phyloP scores from a whole-genome alignment of 2,329 filamentous ascomycete genomes.

The Xylariaceae sp. region DNA sequence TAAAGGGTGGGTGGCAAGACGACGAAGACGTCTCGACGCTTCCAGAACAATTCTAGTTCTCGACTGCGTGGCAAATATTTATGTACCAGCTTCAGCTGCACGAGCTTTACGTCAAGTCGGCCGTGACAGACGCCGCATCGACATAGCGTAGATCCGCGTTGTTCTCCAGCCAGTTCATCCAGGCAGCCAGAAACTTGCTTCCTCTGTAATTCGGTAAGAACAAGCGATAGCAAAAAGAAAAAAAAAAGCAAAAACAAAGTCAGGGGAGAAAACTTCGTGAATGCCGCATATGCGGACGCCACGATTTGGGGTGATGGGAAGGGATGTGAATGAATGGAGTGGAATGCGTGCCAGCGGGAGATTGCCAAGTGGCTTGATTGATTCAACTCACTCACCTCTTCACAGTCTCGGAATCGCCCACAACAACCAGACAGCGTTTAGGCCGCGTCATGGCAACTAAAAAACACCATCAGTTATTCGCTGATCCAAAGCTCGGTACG shows the following conservation, averaged over 20 bases:
- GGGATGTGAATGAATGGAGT: neutral
- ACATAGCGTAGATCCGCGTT: constrained; percentile 87
- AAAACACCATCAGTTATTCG: constrained; percentile 11
- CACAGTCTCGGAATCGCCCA: constrained; percentile 92
- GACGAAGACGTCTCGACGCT: neutral
- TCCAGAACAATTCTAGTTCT: neutral
- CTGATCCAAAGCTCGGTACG: neutral
- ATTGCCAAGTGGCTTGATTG: constrained; percentile 27
- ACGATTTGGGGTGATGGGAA: neutral
- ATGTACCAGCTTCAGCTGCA: too few relatives aligned
- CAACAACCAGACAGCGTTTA: constrained; percentile 80
- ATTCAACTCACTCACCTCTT: constrained; percentile 57
- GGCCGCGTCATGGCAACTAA: constrained; percentile 94
- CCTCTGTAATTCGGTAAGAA: constrained; percentile 50
- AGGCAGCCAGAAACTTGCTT: constrained; percentile 76
- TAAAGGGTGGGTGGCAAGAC: neutral
- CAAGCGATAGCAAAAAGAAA: neutral
- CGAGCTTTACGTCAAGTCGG: neutral
- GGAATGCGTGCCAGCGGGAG: constrained; percentile 6
- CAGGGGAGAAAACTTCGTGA: constrained; percentile 9
- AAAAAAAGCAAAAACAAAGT: neutral
- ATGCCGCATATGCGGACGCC: constrained; percentile 4
- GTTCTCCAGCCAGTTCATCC: constrained; percentile 90
- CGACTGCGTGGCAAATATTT: neutral
- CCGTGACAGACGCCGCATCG: constrained; percentile 43